These are phyloP conservation scores for Aspergillus quadricinctus DNA, from an alignment of 2,329 filamentous ascomycete genomes.

Conservation along the genomic window DNA sequence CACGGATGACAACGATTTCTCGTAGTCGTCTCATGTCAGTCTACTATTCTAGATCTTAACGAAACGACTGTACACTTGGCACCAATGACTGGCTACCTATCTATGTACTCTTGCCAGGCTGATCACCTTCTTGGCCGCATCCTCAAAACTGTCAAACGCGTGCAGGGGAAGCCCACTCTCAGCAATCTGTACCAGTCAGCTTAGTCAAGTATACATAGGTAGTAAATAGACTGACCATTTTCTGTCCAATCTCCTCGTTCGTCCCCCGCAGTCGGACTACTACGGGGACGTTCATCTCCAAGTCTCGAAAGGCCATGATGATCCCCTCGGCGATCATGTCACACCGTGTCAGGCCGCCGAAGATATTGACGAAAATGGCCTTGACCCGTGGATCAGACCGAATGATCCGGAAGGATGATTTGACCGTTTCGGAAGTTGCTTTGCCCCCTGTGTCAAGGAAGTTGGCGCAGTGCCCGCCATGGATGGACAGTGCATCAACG, in stretches of 20 bases:
- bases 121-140: conserved; percentile 64
- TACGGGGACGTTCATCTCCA: conserved; percentile 64
- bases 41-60: background rate
- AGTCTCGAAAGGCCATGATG: conserved; percentile 65
- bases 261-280: conserved; percentile 75
- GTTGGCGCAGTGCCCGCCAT: conserved; percentile 68
- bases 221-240: conserved; percentile 46
- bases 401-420: conserved; percentile 70
- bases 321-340: conserved; percentile 79
- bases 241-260: conserved; percentile 66
- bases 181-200: conserved; percentile 45
- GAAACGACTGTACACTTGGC: too few species aligned
- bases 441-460: conserved; percentile 90
- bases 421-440: conserved; percentile 76
- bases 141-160: conserved; percentile 71
- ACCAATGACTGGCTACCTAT: background rate
- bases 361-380: conserved; percentile 69
- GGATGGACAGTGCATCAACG: conserved; percentile 68
- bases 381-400: conserved; percentile 67
- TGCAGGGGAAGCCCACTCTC: conserved; percentile 64
- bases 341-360: conserved; percentile 65
- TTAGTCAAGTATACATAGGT: conserved; percentile 5
- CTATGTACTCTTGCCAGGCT: conserved; percentile 43
- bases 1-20: background rate
- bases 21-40: background rate